Evolutionary conservation across 345 rosid genomes (phyloP), one percentile per base, ranked within the genome.

Genomic region (Pistacia vera): DNA sequence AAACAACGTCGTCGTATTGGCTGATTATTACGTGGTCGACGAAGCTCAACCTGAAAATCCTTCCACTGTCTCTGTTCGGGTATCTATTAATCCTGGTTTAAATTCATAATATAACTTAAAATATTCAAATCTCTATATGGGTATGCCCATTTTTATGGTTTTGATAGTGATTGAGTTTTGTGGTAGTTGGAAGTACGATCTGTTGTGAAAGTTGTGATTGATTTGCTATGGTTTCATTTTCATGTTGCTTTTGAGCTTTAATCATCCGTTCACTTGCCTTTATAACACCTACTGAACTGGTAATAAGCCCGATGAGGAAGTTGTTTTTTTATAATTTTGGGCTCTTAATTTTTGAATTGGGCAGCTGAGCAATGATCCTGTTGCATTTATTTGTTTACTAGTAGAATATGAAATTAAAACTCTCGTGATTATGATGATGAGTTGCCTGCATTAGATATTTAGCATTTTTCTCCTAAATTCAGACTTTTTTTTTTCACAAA

Each of bases 1-100:
- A 52, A 85, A 68, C 86, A 84, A 87, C 93, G 92, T 91, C 36
- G 91, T 94, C 68, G 97, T 94, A 67, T 78, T 94, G 76, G 92
- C 93, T 49, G 92, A 92, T 83, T 94, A 90, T 80, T 84, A 85
- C 76, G 90, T 91, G 64, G 83, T 94, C 77, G 91, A 89, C 72
- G 97, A 91, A 58, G 86, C 81, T 0, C 78, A 86, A 36, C 91
- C 90, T 17, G 85, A 86, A 41, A 70, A 81, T 49, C 67, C 73
- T 35, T 81, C 87, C 22, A 63, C 85, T 68, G 49, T 94, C 78
- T 81, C 95, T 28, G 73, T 83, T 49, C 82, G 87, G 97, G 98
- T 94, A 85, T 36, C 55, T 56, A 1, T 28, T 57, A 30, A 17
- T 62, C 18, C 13, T 6, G 17, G 36, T 4, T 62, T 33, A 36